These are phyloP conservation scores for Auricularia cornea DNA, from an alignment of 768 basidiomycete species.

Conservation along the genomic window DNA sequence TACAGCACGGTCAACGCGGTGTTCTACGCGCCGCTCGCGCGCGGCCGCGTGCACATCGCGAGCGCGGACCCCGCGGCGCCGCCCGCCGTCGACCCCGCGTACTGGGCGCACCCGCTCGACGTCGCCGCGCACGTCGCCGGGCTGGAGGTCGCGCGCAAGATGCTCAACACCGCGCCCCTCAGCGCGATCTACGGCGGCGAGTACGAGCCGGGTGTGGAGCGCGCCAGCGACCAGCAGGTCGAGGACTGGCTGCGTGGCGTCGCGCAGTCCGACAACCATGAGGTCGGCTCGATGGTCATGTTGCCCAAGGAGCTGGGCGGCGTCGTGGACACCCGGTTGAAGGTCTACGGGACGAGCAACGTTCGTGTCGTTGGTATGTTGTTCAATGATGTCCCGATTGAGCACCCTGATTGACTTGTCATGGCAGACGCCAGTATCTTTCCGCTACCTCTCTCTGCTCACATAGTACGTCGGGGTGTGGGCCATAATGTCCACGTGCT, in stretches of 20 bases:
- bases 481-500: no score
- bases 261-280: constrained; percentile 37
- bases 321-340: constrained; percentile 46
- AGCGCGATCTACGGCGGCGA: constrained; percentile 5
- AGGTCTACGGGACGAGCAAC: constrained; percentile 16
- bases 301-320: constrained; percentile 43
- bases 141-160: constrained; percentile 7
- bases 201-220: constrained; percentile 36
- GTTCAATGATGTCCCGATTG: background rate
- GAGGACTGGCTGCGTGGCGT: constrained; percentile 34
- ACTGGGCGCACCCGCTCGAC: constrained; percentile 12
- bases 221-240: constrained; percentile 47
- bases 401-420: background rate
- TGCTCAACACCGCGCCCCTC: constrained; percentile 19
- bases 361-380: constrained; percentile 13
- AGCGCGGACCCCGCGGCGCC: constrained; percentile 22
- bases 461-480: background rate
- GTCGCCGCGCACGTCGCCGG: constrained; percentile 7
- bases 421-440: constrained; percentile 15
- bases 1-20: constrained; percentile 8
- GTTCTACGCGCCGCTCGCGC: constrained; percentile 8
- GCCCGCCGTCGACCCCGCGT: constrained; percentile 34
- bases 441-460: constrained; percentile 8
- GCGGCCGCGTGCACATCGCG: constrained; percentile 16
- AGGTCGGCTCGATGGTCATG: constrained; percentile 49